Evolutionary conservation across 768 basidiomycete species (phyloP), one percentile per base, ranked within the genome.

Genomic region (Termitomyces sp.): DNA sequence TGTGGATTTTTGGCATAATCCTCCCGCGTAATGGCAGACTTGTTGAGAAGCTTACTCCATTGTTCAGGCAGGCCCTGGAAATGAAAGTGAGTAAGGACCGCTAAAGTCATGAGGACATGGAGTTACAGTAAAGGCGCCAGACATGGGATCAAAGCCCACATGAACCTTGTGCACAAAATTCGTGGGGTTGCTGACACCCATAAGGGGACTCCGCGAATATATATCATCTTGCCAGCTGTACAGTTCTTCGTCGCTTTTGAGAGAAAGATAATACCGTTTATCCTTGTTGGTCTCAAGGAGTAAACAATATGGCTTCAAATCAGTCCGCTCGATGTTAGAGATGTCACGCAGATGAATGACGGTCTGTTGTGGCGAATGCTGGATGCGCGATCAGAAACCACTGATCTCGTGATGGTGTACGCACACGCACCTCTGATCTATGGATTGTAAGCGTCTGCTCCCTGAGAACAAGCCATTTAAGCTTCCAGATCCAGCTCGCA

Each of bases 111-210:
- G 33, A 40, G 28, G 16, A 32, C 18, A 30, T 12, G 30, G 52
- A 81, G 91, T 66, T 67, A 92, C 93, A 16, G 95, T 98, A 72
- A 99, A 99, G 16, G 87, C 93, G 12, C 96, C 96, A 44, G 90
- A 89, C 47, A 91, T 79, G 2, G 95, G 92, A 74, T 99, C 96
- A 66, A 95, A 98, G 3, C 95, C 95, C 58, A 98, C 96, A 73
- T 98, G 96, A 2, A 98, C 95, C 71, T 98, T 95, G 77, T 99
- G 96, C 0, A 98, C 93, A 69, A 99, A 98, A 73, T 99, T 96
- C 8, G 95, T 98, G 0, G 96, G 96, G 64, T 89, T 90, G 71
- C 88, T 89, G 47, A 95, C 91, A 30, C 96, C 93, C 87, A 95
- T 92, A 51, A 95, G 78, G 3, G 95, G 94, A 67, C 91, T 93